Evolutionary conservation across 2,329 filamentous ascomycete genomes (phyloP).

Genomic region (Rhytidhysteron rufulum): DNA sequence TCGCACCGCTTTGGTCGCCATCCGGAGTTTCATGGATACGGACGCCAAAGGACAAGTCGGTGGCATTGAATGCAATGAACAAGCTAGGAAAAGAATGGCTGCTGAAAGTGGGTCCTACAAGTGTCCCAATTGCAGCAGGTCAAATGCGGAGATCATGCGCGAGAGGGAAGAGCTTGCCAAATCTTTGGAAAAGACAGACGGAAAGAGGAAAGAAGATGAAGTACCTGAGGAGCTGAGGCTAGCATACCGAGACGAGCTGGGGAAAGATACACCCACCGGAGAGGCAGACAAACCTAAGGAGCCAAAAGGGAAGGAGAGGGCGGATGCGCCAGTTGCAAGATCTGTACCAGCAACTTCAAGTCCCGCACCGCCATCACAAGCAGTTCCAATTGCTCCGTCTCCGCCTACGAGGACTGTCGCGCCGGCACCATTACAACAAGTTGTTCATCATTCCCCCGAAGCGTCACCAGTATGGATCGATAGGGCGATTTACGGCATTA

Average conservation of each 20-base stretch:
- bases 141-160: slow-evolving; percentile 69
- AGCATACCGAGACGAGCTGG: slow-evolving; percentile 70
- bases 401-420: slow-evolving; percentile 6
- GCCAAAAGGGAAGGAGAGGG: slow-evolving; percentile 1
- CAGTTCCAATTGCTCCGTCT: not conserved
- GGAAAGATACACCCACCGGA: slow-evolving; percentile 25
- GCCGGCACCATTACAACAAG: slow-evolving; percentile 7
- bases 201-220: slow-evolving; percentile 39
- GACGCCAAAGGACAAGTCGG: slow-evolving; percentile 85
- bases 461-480: slow-evolving; percentile 69
- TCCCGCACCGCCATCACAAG: not conserved
- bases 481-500: slow-evolving; percentile 67
- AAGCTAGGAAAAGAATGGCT: slow-evolving; percentile 66
- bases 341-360: not conserved
- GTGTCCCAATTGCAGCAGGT: slow-evolving; percentile 67
- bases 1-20: slow-evolving; percentile 74
- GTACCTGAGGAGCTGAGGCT: slow-evolving; percentile 58
- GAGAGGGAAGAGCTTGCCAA: slow-evolving; percentile 61
- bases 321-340: too few relatives aligned
- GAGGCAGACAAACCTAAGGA: slow-evolving; percentile 12
- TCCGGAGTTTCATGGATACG: slow-evolving; percentile 90
- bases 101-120: slow-evolving; percentile 61
- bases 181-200: slow-evolving; percentile 43
- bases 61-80: slow-evolving; percentile 71
- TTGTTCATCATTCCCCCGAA: slow-evolving; percentile 7